Conservation (phyloP, 768 basidiomycete species). For the Pulveroboletus sp. region DNA sequence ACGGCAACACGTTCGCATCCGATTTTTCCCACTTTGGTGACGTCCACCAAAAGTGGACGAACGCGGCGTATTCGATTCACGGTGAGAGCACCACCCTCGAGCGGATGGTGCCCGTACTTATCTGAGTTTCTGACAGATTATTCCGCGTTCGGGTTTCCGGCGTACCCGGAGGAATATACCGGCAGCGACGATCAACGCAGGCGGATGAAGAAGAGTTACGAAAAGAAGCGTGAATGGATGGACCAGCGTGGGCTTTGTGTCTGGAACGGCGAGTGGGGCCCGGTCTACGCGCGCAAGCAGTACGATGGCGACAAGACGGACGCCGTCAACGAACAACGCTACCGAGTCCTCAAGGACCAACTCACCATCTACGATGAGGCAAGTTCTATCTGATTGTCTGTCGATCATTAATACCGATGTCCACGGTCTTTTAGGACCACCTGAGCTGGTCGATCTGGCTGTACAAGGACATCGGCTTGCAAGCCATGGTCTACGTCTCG, state of each 20-base stretch:
- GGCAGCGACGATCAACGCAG: constrained; percentile 49
- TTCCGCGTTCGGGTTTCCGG: constrained; percentile 63
- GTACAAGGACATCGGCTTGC: constrained; percentile 84
- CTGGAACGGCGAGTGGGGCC: constrained; percentile 84
- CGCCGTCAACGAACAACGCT: constrained; percentile 59
- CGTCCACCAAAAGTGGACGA: constrained; percentile 57
- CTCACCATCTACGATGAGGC: constrained; percentile 60
- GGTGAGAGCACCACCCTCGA: constrained; percentile 34
- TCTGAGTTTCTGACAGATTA: constrained; percentile 18
- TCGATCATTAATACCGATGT: background rate
- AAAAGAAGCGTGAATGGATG: constrained; percentile 78
- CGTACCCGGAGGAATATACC: constrained; percentile 50
- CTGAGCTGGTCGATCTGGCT: constrained; percentile 85
- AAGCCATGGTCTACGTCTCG: constrained; percentile 78
- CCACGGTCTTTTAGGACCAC: constrained; percentile 42
- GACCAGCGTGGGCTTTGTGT: constrained; percentile 60
- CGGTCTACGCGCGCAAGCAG: constrained; percentile 66
- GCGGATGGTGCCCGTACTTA: background rate
- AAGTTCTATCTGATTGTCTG: background rate
- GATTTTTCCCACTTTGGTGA: constrained; percentile 74
- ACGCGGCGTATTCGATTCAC: constrained; percentile 75
- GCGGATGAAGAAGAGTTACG: constrained; percentile 54
- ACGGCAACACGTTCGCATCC: constrained; percentile 80
- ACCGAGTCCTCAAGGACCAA: constrained; percentile 69
- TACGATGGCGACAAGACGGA: constrained; percentile 60